Evolutionary conservation across 208 protist genomes (phyloP), one percentile per base, ranked within the genome.

Genomic region (Tritrichomonas musculus): DNA sequence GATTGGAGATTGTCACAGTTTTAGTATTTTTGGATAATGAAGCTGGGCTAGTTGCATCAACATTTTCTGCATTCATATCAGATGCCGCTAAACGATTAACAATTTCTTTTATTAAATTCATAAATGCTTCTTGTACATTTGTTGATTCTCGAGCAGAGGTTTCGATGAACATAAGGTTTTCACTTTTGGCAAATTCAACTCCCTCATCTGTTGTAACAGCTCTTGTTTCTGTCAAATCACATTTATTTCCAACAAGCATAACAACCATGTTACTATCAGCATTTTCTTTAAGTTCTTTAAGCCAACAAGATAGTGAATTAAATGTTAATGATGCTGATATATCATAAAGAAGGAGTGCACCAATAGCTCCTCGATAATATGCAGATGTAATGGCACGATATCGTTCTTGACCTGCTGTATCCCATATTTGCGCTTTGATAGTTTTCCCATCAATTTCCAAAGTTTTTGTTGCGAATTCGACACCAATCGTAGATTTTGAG

Each of bases 191-290:
- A 84, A 94, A 95, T 13, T 92, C 93, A 75, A 93, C 88, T 27
- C 88, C 94, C 8, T 95, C 94, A 4, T 95, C 94, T 8, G 94
- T 95, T 39, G 69, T 92, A 30, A 95, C 94, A 50, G 73, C 73
- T 17, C 60, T 33, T 33, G 55, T 33, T 53, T 97, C 96, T 69
- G 95, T 95, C 4, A 98, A 94, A 94, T 98, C 97, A 93, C 95
- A 97, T 96, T 99, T 99, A 96, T 99, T 99, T 77, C 98, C 98
- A 77, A 99, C 98, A 9, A 99, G 96, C 95, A 99, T 98, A 94
- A 99, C 73, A 94, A 98, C 98, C 92, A 98, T 92, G 96, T 94
- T 97, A 93, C 94, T 95, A 11, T 97, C 97, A 33, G 98, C 98
- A 94, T 99, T 98, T 80, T 98, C 97, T 80, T 98, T 97, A 53